Base-by-base conservation (phyloP, 495 filamentous ascomycete genomes). In the Lasiosphaeriaceae sp. region DNA sequence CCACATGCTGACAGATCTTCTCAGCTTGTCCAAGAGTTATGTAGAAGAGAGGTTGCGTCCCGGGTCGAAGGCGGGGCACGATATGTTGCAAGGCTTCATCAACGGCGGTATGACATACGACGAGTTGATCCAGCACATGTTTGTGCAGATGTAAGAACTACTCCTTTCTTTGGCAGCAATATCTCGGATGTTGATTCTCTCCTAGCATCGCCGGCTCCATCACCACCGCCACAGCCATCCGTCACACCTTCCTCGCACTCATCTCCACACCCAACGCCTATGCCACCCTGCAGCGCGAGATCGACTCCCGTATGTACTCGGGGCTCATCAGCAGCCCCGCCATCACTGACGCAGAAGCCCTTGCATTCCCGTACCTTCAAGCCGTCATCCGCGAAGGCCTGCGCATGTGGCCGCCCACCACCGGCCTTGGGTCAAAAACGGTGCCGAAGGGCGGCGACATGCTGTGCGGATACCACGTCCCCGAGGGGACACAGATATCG, bases 191-290 rank as follows among this genome's bases (percentile, higher is more conserved):
- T 9, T n/a, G n/a, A n/a, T n/a, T n/a, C n/a, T n/a, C 34, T 21
- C n/a, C 16, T 35, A 75, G 73, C 39, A 70, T 87, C 4, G 86
- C 86, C 1, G 85, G 85, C 8, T 82, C 84, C 5, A 86, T 89
- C 54, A 87, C 86, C 20, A 85, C 83, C 0, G 79, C 82, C 0
- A 83, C 83, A 0, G 76, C 79, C n/a, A 79, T 88, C 61, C 77
- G 78, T 43, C 75, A 73, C 5, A 71, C 82, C 47, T 68, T 87
- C 48, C 65, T 77, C 29, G 80, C 82, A 58, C 61, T 88, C 17
- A 61, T 86, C 14, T 65, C 69, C 17, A 69, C 77, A 31, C 69
- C 70, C 0, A 46, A 50, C 0, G 69, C 75, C 0, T 86, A 84
- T 59, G 64, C 75, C 9, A 75, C 72, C 34, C 72, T 89, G 53